Evolutionary conservation across 1,284 basidiomycete genomes (phyloP).

Genomic region (Cutaneotrichosporon mucoides): DNA sequence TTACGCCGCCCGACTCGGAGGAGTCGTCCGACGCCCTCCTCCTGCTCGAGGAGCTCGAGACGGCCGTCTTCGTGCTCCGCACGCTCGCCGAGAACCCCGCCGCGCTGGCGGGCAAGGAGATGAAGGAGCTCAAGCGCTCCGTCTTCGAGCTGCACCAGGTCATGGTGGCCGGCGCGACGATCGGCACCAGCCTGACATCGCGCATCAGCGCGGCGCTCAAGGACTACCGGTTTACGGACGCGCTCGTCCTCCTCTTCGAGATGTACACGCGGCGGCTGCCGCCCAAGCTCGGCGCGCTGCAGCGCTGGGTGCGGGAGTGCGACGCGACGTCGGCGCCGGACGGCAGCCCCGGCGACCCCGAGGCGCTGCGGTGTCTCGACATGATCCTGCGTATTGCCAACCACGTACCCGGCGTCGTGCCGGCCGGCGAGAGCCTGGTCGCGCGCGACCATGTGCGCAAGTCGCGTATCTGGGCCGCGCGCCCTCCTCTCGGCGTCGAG

Average conservation of each 20-base stretch:
- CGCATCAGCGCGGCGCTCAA: conserved; percentile 53
- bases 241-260: conserved; percentile 56
- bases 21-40: conserved; percentile 22
- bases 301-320: conserved; percentile 59
- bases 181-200: conserved; percentile 52
- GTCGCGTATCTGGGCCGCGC: conserved; percentile 38
- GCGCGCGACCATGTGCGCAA: conserved; percentile 15
- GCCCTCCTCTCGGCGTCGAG: conserved; percentile 14
- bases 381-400: conserved; percentile 54
- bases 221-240: conserved; percentile 51
- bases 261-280: conserved; percentile 54
- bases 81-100: conserved; percentile 40
- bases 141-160: conserved; percentile 43
- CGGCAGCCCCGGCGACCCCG: conserved; percentile 39
- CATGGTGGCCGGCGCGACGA: conserved; percentile 40
- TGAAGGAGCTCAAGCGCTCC: conserved; percentile 45
- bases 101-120: conserved; percentile 33
- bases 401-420: conserved; percentile 12
- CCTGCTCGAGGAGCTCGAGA: conserved; percentile 39
- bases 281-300: conserved; percentile 58
- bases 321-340: conserved; percentile 53
- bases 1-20: conserved; percentile 12
- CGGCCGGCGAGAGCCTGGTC: conserved; percentile 20
- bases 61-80: conserved; percentile 37
- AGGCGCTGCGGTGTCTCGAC: conserved; percentile 53